phyloP scores from a whole-genome alignment of 768 basidiomycete species.

The Rhizopogon roseolus region DNA sequence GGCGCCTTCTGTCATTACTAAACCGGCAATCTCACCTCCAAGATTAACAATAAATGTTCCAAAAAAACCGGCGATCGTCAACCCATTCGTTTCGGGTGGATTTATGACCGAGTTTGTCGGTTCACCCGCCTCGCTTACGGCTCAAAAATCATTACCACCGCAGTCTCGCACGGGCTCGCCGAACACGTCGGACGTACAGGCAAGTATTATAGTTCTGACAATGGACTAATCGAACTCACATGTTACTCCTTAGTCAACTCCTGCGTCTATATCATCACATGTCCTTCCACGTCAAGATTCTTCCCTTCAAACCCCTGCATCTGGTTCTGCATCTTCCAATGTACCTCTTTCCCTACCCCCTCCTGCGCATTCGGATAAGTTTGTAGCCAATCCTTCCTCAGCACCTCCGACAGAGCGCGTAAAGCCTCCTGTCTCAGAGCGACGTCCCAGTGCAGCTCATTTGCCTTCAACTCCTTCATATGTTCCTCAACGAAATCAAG shows the following conservation, averaged over 20 bases:
- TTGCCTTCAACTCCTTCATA: constrained; percentile 8
- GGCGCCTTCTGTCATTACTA: constrained; percentile 5
- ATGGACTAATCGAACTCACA: not conserved
- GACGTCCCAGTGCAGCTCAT: not conserved
- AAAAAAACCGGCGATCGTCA: constrained; percentile 23
- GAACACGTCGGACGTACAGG: constrained; percentile 1
- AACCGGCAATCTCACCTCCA: constrained; percentile 2
- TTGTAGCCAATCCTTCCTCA: constrained; percentile 7
- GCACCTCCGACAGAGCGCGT: constrained; percentile 3
- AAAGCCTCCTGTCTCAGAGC: constrained; percentile 12
- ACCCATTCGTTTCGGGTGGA: constrained; percentile 50
- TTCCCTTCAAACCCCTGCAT: constrained; percentile 17
- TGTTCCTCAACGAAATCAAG: constrained; percentile 9
- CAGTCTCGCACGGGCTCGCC: constrained; percentile 8
- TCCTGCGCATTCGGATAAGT: not conserved
- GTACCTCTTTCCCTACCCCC: not conserved
- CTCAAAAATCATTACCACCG: constrained; percentile 6
- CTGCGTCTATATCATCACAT: not conserved
- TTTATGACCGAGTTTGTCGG: constrained; percentile 42
- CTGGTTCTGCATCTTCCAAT: constrained; percentile 1
- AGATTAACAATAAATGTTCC: constrained; percentile 1
- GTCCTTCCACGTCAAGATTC: not conserved
- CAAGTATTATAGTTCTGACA: not conserved
- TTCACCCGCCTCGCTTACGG: constrained; percentile 16
- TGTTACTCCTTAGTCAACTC: not conserved